Conservation (phyloP, 495 filamentous ascomycete species). For the Podospora appendiculata region DNA sequence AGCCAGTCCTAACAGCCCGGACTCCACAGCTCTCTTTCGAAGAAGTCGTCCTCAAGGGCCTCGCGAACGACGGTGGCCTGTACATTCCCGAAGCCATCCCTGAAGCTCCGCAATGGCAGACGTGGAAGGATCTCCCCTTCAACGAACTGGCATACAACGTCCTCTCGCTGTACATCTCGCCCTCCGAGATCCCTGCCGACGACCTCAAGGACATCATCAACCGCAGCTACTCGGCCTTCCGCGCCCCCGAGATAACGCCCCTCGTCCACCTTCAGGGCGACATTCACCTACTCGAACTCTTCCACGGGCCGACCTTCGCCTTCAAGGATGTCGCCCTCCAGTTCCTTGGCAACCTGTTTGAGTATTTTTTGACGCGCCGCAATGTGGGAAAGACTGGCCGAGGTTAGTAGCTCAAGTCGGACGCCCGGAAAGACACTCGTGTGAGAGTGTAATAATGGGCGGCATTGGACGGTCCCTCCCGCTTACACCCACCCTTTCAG, state of each 20-base stretch:
- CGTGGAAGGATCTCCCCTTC: conserved; percentile 72
- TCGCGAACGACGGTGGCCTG: conserved; percentile 81
- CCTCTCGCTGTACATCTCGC: conserved; percentile 72
- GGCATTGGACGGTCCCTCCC: not conserved
- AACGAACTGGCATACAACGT: conserved; percentile 70
- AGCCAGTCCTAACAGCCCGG: not conserved
- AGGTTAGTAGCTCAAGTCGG: conserved; percentile 5
- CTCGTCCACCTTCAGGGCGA: conserved; percentile 61
- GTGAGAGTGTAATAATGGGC: not conserved
- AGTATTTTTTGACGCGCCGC: conserved; percentile 82
- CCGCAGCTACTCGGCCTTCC: conserved; percentile 80
- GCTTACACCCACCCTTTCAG: conserved; percentile 11
- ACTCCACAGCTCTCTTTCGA: conserved; percentile 73
- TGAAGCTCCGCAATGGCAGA: conserved; percentile 48
- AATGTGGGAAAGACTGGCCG: conserved; percentile 66
- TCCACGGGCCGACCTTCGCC: conserved; percentile 93
- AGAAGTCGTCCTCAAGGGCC: conserved; percentile 81
- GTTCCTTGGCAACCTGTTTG: conserved; percentile 90
- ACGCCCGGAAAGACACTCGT: too few relatives aligned
- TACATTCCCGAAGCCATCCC: conserved; percentile 86
- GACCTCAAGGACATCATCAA: conserved; percentile 78
- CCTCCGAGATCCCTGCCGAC: conserved; percentile 66
- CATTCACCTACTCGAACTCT: conserved; percentile 83
- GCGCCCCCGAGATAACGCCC: conserved; percentile 64
- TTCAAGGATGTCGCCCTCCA: conserved; percentile 93